Evolutionary conservation across 129 eudicot species (phyloP).

Genomic region (Flaveria ramosissima): DNA sequence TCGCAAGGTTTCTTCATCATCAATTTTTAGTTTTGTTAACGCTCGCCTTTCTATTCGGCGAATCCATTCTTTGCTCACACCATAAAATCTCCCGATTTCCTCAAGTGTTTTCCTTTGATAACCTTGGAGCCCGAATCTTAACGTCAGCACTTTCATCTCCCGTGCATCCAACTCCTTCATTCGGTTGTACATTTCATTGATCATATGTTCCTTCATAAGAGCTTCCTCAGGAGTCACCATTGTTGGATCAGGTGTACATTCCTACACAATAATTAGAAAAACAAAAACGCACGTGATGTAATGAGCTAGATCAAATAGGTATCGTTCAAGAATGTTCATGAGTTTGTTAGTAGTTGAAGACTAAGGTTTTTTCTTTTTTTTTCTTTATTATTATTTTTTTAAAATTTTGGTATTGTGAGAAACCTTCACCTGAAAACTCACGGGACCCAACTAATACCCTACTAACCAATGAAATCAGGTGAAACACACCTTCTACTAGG

Average conservation of each 20-base stretch:
- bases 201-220: conserved; percentile 55
- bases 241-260: conserved; percentile 64
- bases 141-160: conserved; percentile 57
- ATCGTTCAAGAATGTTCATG: neutral
- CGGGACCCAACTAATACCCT: neutral
- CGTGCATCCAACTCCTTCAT: conserved; percentile 51
- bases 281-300: neutral
- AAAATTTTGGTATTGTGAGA: neutral
- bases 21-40: conserved; percentile 56
- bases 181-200: conserved; percentile 50
- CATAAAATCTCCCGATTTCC: conserved; percentile 66
- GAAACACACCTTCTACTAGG: neutral
- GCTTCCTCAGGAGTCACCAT: conserved; percentile 60
- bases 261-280: conserved; percentile 44
- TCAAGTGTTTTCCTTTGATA: conserved; percentile 60
- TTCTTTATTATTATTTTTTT: no score
- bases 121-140: conserved; percentile 66
- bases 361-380: neutral
- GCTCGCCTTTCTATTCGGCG: conserved; percentile 73
- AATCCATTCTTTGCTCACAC: conserved; percentile 93
- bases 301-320: neutral
- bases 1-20: conserved; percentile 48
- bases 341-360: neutral
- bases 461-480: neutral
- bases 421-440: neutral